These are phyloP conservation scores for Smallanthus sonchifolius DNA, from an alignment of 129 eudicot genomes.

Conservation along the genomic window DNA sequence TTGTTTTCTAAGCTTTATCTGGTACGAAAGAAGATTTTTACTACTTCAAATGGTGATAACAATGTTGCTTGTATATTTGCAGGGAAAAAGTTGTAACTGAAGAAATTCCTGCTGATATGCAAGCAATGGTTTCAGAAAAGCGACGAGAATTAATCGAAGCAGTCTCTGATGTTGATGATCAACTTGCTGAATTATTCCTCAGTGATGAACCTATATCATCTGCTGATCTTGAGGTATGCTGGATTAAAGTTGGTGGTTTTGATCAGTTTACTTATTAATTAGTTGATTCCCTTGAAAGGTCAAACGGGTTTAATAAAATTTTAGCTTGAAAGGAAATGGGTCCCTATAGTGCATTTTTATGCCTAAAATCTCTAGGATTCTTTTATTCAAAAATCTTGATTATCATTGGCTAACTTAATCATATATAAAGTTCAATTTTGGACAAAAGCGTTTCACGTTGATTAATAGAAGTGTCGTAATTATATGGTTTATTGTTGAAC, in stretches of 20 bases:
- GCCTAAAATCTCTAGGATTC: not conserved
- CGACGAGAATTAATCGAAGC: constrained; percentile 83
- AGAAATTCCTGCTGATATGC: constrained; percentile 73
- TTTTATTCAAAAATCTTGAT: not conserved
- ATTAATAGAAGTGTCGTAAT: not conserved
- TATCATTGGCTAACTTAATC: not conserved
- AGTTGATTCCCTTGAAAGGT: not conserved
- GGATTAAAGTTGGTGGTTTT: not conserved
- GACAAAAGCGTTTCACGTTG: not conserved
- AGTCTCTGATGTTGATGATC: constrained; percentile 96
- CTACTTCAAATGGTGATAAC: not conserved
- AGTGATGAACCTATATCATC: constrained; percentile 87
- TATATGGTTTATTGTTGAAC: constrained; percentile 10
- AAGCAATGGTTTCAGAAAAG: constrained; percentile 64
- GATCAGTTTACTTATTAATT: not conserved
- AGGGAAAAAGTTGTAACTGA: constrained; percentile 75
- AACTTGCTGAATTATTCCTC: constrained; percentile 81
- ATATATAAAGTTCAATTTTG: not conserved
- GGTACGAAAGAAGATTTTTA: not conserved
- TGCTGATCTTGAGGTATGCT: constrained; percentile 80
- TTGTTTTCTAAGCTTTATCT: constrained; percentile 28
- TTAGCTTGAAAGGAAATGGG: not conserved
- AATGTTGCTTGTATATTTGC: constrained; percentile 18
- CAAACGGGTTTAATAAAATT: not conserved
- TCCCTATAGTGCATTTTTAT: not conserved